Conservation (phyloP, 225 moss, liverwort and hornwort species). For the Polytrichum commune region DNA sequence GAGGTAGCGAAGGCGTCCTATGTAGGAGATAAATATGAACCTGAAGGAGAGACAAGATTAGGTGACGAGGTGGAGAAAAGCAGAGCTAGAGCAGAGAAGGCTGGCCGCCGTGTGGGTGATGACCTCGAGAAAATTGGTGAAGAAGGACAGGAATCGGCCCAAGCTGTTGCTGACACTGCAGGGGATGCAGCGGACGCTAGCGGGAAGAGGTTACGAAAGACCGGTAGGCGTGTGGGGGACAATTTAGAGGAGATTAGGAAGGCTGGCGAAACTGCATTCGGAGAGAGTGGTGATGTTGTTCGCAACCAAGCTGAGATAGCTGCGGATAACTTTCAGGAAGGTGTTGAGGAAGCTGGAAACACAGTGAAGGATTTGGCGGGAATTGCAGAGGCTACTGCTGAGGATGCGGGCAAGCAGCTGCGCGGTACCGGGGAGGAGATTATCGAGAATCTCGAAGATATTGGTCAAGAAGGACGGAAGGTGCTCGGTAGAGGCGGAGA, state of each 20-base stretch:
- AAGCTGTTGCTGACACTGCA: conserved; percentile 26
- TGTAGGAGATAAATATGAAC: conserved; percentile 36
- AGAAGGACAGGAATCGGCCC: conserved; percentile 36
- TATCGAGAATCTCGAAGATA: conserved; percentile 27
- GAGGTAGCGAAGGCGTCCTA: conserved; percentile 24
- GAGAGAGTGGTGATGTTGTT: conserved; percentile 17
- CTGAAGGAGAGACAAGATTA: conserved; percentile 14
- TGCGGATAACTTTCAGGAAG: conserved; percentile 47
- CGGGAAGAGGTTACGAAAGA: conserved; percentile 23
- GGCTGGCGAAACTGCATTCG: conserved; percentile 10
- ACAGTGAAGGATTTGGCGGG: conserved; percentile 52
- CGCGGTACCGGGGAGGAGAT: conserved; percentile 30
- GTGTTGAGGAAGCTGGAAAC: conserved; percentile 43
- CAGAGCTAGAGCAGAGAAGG: conserved; percentile 13
- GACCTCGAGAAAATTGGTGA: conserved; percentile 34
- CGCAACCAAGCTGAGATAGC: conserved; percentile 26
- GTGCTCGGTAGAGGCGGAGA: conserved; percentile 21
- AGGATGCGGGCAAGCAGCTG: conserved; percentile 41
- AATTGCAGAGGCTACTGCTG: conserved; percentile 47
- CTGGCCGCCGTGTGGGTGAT: conserved; percentile 35
- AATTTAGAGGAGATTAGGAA: conserved; percentile 30
- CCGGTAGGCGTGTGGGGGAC: conserved; percentile 19
- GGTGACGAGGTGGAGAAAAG: conserved; percentile 38
- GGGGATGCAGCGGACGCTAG: conserved; percentile 30
- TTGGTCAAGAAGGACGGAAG: conserved; percentile 45